A percentile compares a stretch with the other conserved stretches of the same genome.
Evolutionary conservation across 495 filamentous ascomycete genomes (phyloP).

Genomic region (Penicillium ochrochloron): DNA sequence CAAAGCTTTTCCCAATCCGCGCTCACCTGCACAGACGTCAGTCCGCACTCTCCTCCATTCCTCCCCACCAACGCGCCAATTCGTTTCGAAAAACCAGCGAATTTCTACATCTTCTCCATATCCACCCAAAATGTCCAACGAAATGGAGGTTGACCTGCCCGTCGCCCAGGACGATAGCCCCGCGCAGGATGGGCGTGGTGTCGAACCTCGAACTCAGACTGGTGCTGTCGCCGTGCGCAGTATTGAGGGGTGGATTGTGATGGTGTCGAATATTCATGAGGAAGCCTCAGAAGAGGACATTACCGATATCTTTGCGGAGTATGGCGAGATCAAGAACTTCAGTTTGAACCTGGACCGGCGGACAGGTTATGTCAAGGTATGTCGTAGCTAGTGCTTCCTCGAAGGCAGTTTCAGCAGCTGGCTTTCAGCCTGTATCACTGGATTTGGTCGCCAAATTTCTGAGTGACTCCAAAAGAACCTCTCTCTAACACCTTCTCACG

Average conservation of each 20-base stretch:
- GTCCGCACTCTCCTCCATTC: conserved; percentile 9
- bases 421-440: not conserved
- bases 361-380: conserved; percentile 97
- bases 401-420: not conserved
- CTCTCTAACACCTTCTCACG: conserved; percentile 13
- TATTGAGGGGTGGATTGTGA: conserved; percentile 98
- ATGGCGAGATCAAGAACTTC: conserved; percentile 96
- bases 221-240: conserved; percentile 92
- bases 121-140: conserved; percentile 60
- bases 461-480: not conserved
- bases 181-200: conserved; percentile 57
- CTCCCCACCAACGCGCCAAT: conserved; percentile 4
- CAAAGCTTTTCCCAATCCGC: conserved; percentile 23
- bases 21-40: conserved; percentile 13
- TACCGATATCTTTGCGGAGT: conserved; percentile 92
- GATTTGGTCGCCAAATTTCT: not conserved
- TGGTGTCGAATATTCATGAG: conserved; percentile 96
- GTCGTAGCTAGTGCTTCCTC: conserved; percentile 19
- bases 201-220: conserved; percentile 70
- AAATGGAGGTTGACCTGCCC: conserved; percentile 82
- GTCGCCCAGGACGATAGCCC: conserved; percentile 50
- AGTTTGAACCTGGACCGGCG: conserved; percentile 92
- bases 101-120: not conserved
- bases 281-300: conserved; percentile 96
- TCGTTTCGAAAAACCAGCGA: not conserved